Base-by-base conservation (phyloP, 1,139 yeast genomes). In the Suhomyces taliae region DNA sequence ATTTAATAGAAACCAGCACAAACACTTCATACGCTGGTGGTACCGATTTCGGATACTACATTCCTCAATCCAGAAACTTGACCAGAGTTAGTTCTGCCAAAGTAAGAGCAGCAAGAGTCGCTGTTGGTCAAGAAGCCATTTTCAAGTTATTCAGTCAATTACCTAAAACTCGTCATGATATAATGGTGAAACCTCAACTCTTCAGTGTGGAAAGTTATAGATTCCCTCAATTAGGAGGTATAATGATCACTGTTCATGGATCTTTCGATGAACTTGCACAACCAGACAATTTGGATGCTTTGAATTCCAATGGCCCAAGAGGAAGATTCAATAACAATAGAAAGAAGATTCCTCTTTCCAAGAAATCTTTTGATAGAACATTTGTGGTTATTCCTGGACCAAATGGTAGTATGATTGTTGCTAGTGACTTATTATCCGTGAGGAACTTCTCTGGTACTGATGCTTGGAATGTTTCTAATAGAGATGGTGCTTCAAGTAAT, bases 281-380 rank as follows among this genome's bases (percentile, higher is more conserved):
- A 43, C 89, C 87, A 9, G 79, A 73, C 38, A 64, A 66, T 41
- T 39, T 59, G 8, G 69, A 62, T 5, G 60, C 55, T 7, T 54
- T 47, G 37, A 40, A 46, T 36, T 48, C 44, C 44, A 27, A 8
- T 39, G 53, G 50, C 45, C 61, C 70, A 36, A 64, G 72, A 51
- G 69, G 68, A 36, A 65, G 72, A 52, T 62, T 60, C 53, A 57
- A 61, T 47, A 47, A 53, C 34, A 52, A 59, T 39, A 65, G 66
- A 48, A 69, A 69, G 45, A 72, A 74, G 44, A 67, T 75, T 34
- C 65, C 77, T n/a, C 67, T 86, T 39, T 69, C 80, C 27, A 73
- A 74, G 53, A 85, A 93, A 61, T 81, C 93, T n/a, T 93, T 93
- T 65, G 98, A 93, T 65, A 78, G 99, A 61, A 78, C 86, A 0